Conservation (phyloP, 768 basidiomycete species). For the Mycena chlorophos region DNA sequence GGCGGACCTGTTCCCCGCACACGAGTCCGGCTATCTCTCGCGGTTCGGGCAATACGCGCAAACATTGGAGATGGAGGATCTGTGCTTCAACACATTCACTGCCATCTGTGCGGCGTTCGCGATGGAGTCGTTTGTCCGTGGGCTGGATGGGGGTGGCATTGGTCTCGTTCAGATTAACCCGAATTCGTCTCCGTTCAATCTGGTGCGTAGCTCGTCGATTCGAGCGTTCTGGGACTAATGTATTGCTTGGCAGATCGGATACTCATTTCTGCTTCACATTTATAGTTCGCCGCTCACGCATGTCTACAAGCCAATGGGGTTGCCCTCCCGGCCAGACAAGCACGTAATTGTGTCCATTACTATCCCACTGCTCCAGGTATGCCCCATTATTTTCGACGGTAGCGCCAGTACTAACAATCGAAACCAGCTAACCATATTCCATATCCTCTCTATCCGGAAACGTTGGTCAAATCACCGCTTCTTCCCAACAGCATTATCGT, state of each 20-base stretch:
- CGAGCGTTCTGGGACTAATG: constrained; percentile 8
- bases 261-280: constrained; percentile 73
- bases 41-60: constrained; percentile 29
- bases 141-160: constrained; percentile 60
- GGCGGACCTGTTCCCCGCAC: constrained; percentile 40
- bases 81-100: constrained; percentile 76
- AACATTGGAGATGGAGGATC: constrained; percentile 53
- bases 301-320: constrained; percentile 39
- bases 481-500: constrained; percentile 63
- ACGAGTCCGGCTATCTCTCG: constrained; percentile 26
- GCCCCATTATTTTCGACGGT: constrained; percentile 17
- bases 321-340: constrained; percentile 66
- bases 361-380: constrained; percentile 71
- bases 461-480: constrained; percentile 68
- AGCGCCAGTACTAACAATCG: constrained; percentile 1
- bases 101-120: constrained; percentile 65
- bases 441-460: constrained; percentile 64
- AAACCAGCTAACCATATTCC: constrained; percentile 58
- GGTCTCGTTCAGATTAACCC: constrained; percentile 41
- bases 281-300: constrained; percentile 70
- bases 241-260: constrained; percentile 55
- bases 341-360: constrained; percentile 73
- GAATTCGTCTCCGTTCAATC: constrained; percentile 66
- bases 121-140: constrained; percentile 65
- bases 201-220: constrained; percentile 45